Evolutionary conservation across 2,329 filamentous ascomycete species (phyloP).

Genomic region (Laburnicola sp.): DNA sequence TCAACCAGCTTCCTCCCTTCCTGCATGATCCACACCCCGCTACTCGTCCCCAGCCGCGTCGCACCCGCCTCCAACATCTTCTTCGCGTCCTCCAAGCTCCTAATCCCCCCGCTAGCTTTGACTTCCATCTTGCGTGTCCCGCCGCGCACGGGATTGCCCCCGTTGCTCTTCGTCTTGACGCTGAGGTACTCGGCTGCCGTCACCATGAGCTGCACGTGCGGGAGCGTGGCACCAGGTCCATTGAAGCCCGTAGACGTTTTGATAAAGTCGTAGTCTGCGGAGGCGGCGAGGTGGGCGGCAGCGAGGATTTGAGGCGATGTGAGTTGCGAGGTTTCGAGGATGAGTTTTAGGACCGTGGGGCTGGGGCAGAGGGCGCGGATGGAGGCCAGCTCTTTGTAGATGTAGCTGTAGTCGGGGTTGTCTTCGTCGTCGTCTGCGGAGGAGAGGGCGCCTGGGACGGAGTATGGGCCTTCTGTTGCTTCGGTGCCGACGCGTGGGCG

Average conservation of each 20-base stretch:
- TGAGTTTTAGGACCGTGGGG: conserved; percentile 56
- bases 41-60: conserved; percentile 59
- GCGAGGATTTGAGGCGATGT: conserved; percentile 55
- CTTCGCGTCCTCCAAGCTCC: conserved; percentile 54
- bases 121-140: conserved; percentile 51
- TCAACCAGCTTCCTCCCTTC: conserved; percentile 42
- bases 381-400: conserved; percentile 58
- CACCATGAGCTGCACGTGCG: conserved; percentile 60
- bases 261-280: conserved; percentile 60
- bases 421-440: conserved; percentile 23
- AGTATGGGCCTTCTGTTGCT: conserved; percentile 21
- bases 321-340: conserved; percentile 62
- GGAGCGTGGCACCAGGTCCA: conserved; percentile 55
- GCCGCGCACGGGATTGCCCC: conserved; percentile 19
- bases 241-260: too few species aligned
- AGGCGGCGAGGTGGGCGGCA: conserved; percentile 55
- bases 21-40: conserved; percentile 59
- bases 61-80: conserved; percentile 62
- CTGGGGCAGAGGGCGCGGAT: conserved; percentile 54
- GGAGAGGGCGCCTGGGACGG: conserved; percentile 15
- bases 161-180: conserved; percentile 29
- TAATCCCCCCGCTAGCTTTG: conserved; percentile 62
- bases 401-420: conserved; percentile 50
- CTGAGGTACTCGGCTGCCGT: conserved; percentile 52
- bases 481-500: conserved; percentile 15